Base-by-base conservation (phyloP, 345 rosid species). In the Salix koriyanagi region DNA sequence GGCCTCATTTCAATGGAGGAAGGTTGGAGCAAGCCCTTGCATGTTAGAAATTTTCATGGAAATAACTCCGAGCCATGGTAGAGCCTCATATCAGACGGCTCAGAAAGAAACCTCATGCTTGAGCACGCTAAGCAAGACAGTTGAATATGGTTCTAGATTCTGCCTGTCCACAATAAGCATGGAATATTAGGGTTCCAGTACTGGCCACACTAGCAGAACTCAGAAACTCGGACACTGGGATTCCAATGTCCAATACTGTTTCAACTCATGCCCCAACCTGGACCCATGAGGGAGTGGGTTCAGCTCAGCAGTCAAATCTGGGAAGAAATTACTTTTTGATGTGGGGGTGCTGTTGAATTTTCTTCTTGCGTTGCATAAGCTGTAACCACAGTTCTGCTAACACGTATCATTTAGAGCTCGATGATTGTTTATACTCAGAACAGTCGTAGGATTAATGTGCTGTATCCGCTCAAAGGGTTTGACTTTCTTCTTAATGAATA, bases 11-110 rank as follows among this genome's bases (percentile, higher is more conserved):
- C 75, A 48, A 89, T 83, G 92, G 92, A 91, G 73, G 88, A 75
- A 12, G 91, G 92, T 41, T 88, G 92, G 92, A 84, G 86, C 81
- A 72, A 62, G 78, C 85, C 86, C 28, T 74, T 86, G 19, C 65
- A 82, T 64, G 78, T 37, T 36, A 84, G 90, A 76, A 89, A 85
- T 71, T 89, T 86, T 80, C 87, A 84, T 15, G 87, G 89, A 46
- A 87, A 82, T 73, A 86, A 82, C 68, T 79, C 91, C 10, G 94
- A 89, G 65, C 91, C 94, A 16, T 89, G 94, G 91, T 89, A 84
- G 79, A 30, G 74, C 60, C 50, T 34, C 28, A 1, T 32, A 26
- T 62, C 46, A 21, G 14, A 15, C 3, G 34, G 28, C 54, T 6
- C 13, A 19, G 42, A 52, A 66, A 18, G 50, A 46, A 54, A 21